Base-by-base conservation (phyloP, 2,329 filamentous ascomycete genomes). In the Byssochlamys sp. region DNA sequence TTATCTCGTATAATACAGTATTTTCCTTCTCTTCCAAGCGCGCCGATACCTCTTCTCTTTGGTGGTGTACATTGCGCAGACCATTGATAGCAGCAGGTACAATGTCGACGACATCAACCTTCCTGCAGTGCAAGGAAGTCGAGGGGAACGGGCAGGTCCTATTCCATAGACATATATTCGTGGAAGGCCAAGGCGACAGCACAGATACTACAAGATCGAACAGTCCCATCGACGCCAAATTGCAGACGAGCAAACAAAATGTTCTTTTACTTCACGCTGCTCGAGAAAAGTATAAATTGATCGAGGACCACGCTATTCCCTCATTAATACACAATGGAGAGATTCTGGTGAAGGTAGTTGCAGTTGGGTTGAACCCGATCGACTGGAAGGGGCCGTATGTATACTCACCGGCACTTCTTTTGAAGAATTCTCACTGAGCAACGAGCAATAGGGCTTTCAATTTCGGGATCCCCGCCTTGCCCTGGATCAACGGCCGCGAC, bases 301-400 rank as follows among this genome's bases (percentile, higher is more conserved):
- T 75, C 0, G 61, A 65, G 1, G 71, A 75, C 4, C 75, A 82
- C 64, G 66, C 71, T 1, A 69, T 84, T 4, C 82, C 82, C 11
- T 69, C 65, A 1, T 62, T 77, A n/a, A 55, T 70, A 19, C 65
- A 73, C 29, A 70, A 76, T 54, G 73, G 74, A 50, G 84, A 89
- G 63, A 71, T 89, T 4, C 72, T 89, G 4, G 80, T 89, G n/a
- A 81, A 81, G 66, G 80, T 84, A 1, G 74, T 80, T 39, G 81
- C 82, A 11, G 85, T 89, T 63, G 87, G 88, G 0, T 73, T 91
- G 39, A 91, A 91, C 64, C 88, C 88, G 0, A 87, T 91, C 57
- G 88, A 89, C 68, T 89, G 84, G 84, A 88, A 88, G 74, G 81
- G 84, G 59, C 84, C 86, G 85, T 88, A 74, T 63, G 82, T 77